These are phyloP conservation scores for Epichloe glyceriae DNA, from an alignment of 2,329 filamentous ascomycete species.

Conservation along the genomic window DNA sequence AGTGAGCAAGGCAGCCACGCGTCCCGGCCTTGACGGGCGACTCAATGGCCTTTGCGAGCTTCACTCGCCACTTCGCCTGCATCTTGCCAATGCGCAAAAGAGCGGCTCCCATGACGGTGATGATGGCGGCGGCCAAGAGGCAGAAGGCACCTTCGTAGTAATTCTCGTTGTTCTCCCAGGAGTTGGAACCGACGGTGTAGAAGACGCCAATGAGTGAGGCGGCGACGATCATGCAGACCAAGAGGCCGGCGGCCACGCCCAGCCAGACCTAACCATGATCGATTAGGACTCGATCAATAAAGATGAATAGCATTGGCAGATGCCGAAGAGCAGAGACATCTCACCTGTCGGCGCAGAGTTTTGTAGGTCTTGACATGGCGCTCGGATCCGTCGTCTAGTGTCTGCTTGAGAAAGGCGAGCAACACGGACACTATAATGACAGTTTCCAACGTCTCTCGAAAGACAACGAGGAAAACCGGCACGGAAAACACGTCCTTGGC, in stretches of 20 bases:
- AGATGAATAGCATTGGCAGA: accelerated
- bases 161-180: constrained; percentile 56
- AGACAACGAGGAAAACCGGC: constrained; percentile 81
- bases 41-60: constrained; percentile 60
- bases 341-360: constrained; percentile 51
- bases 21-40: constrained; percentile 31
- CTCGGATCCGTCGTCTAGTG: constrained; percentile 50
- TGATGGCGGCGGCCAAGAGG: constrained; percentile 64
- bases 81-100: constrained; percentile 72
- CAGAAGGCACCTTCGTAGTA: constrained; percentile 74
- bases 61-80: constrained; percentile 77
- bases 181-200: constrained; percentile 52
- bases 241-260: constrained; percentile 47
- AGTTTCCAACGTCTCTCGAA: constrained; percentile 73
- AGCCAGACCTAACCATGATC: constrained; percentile 35
- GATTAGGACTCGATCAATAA: too few species aligned
- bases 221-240: constrained; percentile 53
- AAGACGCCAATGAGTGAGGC: constrained; percentile 59
- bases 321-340: accelerated
- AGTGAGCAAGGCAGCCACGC: constrained; percentile 41
- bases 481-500: constrained; percentile 62
- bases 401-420: constrained; percentile 74
- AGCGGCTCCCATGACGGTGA: constrained; percentile 67
- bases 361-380: constrained; percentile 52
- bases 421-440: constrained; percentile 80